Conservation (phyloP, 176 grass and related monocot species). For the Rhynchospora breviuscula region DNA sequence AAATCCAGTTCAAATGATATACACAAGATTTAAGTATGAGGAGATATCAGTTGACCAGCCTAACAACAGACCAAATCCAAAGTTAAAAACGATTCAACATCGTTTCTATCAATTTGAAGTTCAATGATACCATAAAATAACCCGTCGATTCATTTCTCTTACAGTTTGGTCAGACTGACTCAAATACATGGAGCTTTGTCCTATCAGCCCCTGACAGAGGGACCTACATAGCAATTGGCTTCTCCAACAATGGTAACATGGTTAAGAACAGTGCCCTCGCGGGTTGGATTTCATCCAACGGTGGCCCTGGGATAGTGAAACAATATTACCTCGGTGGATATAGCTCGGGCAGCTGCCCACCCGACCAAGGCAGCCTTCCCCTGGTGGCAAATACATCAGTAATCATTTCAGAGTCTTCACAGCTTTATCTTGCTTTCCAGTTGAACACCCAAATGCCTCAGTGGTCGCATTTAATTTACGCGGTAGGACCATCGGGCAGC, state of each 20-base stretch:
- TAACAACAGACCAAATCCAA: too few species aligned
- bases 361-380: slow-evolving; percentile 46
- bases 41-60: too few species aligned
- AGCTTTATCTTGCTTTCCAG: slow-evolving; percentile 70
- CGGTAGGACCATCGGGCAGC: slow-evolving; percentile 37
- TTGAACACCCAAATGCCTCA: slow-evolving; percentile 16
- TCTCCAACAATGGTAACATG: slow-evolving; percentile 50
- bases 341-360: slow-evolving; percentile 37
- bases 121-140: background rate
- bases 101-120: background rate
- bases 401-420: slow-evolving; percentile 34
- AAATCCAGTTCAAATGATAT: background rate
- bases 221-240: slow-evolving; percentile 55
- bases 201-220: slow-evolving; percentile 60
- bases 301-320: slow-evolving; percentile 22
- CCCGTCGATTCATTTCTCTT: background rate
- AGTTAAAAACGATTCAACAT: background rate
- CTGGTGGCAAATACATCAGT: slow-evolving; percentile 36
- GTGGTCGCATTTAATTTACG: slow-evolving; percentile 47
- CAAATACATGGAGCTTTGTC: slow-evolving; percentile 51
- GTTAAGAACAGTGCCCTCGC: slow-evolving; percentile 53
- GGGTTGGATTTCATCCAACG: slow-evolving; percentile 39
- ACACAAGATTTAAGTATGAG: background rate
- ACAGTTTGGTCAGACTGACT: slow-evolving; percentile 44
- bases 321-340: slow-evolving; percentile 53